Percentiles rank a stretch among this genome's conserved stretches.
Conservation (phyloP, 495 filamentous ascomycete species). For the Rostrohypoxylon terebratum region DNA sequence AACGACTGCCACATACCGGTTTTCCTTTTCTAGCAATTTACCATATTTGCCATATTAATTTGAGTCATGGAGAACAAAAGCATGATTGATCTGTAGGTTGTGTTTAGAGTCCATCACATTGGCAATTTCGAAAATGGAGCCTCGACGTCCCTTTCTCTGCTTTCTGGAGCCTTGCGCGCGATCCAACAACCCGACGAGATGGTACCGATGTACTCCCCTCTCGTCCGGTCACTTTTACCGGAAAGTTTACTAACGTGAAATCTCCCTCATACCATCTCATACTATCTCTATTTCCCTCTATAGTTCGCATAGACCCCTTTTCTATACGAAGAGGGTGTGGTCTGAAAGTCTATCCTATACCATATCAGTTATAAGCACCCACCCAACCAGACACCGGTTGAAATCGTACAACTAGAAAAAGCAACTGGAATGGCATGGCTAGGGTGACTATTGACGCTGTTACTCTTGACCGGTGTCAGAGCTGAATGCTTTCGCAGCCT, state of each 20-base stretch:
- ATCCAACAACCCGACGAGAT: not conserved
- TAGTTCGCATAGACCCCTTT: not conserved
- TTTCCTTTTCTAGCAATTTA: not conserved
- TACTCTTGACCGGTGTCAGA: not conserved
- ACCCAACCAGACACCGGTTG: too few species aligned
- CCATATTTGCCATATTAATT: not conserved
- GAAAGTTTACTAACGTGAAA: not conserved
- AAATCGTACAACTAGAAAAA: not conserved
- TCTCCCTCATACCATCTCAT: constrained; percentile 23
- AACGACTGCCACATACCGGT: not conserved
- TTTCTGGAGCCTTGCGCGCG: not conserved
- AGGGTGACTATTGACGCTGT: not conserved
- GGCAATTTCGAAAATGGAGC: not conserved
- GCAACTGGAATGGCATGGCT: not conserved
- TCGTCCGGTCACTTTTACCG: not conserved
- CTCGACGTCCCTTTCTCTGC: not conserved
- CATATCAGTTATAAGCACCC: not conserved
- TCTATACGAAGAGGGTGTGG: not conserved
- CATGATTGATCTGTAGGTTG: not conserved
- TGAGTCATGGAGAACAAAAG: not conserved
- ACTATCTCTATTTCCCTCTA: not conserved
- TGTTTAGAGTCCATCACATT: not conserved
- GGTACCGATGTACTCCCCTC: not conserved
- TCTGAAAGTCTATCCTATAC: constrained; percentile 9
- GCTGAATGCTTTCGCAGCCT: not conserved